Percentiles rank a stretch among this genome's conserved stretches.
Evolutionary conservation across 768 basidiomycete genomes (phyloP).

Genomic region (Kondoa subrosea): DNA sequence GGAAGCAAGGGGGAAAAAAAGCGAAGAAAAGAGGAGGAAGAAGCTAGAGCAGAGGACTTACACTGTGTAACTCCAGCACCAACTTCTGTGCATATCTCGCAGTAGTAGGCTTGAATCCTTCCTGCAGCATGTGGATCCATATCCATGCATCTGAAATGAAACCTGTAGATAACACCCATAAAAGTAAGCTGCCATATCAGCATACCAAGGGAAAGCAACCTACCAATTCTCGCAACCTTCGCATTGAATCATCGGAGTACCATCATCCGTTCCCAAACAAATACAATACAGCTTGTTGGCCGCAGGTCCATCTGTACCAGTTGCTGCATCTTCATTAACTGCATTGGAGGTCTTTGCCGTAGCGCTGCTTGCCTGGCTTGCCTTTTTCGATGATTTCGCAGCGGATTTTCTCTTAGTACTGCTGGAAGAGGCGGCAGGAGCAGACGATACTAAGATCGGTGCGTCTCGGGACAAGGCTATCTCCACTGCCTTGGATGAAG

Average conservation of each 20-base stretch:
- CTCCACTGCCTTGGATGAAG: conserved; percentile 4
- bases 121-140: conserved; percentile 49
- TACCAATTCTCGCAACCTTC: conserved; percentile 56
- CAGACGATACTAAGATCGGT: not conserved
- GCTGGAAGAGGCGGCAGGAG: too few species aligned
- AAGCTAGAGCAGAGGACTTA: conserved; percentile 19
- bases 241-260: conserved; percentile 64
- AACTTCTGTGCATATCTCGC: conserved; percentile 26
- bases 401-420: too few species aligned
- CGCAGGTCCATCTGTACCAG: not conserved
- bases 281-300: conserved; percentile 37
- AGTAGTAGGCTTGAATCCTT: conserved; percentile 41
- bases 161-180: too few species aligned
- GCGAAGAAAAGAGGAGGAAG: not conserved
- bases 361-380: not conserved
- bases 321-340: not conserved
- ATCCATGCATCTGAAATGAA: conserved; percentile 61
- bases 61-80: conserved; percentile 22
- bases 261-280: conserved; percentile 56
- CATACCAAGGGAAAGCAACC: conserved; percentile 21
- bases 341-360: not conserved
- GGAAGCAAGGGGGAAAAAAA: too few species aligned
- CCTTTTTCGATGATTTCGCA: not conserved
- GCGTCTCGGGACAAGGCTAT: not conserved
- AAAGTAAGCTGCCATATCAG: not conserved